Base-by-base conservation (phyloP, 176 grass and related monocot species). In the Juncus effusus region DNA sequence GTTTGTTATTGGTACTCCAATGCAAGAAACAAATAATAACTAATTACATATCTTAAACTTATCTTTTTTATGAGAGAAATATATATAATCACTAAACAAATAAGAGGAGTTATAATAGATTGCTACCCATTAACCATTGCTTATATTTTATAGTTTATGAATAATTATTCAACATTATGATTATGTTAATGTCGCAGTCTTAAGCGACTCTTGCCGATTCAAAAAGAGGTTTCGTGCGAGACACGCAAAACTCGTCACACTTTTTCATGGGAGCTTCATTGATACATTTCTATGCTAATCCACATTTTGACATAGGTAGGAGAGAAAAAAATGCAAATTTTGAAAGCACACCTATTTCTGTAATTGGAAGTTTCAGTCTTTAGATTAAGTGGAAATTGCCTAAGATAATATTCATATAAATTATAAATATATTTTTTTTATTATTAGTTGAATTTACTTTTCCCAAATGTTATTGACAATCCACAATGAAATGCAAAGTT, bases 21-120 rank as follows among this genome's bases (percentile, higher is more conserved):
- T 71, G 58, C 73, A 94, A 83, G 79, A 85, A 94, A 88, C 59
- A 64, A 83, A 83, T 76, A 73, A 55, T 94, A 94, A 94, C 76
- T 88, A 88, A 88, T 28, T 28, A 28, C 70, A 74, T 49, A 54
- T 51, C 16, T 14, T 49, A 50, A 64, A 65, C 70, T 42, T 16
- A 64, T 38, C 74, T 38, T 65, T 61, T 74, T 45, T 35, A 3
- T 41, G 67, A 19, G 51, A 69, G 40, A 73, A 73, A 63, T 54
- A 52, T 60, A 82, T 63, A 67, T 50, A 69, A 28, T 60, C 51
- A 2, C 16, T 75, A 45, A 79, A 16, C 55, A 19, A 77, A 64
- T 61, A 62, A 73, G 67, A 79, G 59, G 67, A 9, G 13, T 64
- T 19, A 16, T 79, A 82, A 95, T 76, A 86, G 82, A 51, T 68